Conservation (phyloP, 108 stramenopile species). For the Chaetoceros tenuissimus region DNA sequence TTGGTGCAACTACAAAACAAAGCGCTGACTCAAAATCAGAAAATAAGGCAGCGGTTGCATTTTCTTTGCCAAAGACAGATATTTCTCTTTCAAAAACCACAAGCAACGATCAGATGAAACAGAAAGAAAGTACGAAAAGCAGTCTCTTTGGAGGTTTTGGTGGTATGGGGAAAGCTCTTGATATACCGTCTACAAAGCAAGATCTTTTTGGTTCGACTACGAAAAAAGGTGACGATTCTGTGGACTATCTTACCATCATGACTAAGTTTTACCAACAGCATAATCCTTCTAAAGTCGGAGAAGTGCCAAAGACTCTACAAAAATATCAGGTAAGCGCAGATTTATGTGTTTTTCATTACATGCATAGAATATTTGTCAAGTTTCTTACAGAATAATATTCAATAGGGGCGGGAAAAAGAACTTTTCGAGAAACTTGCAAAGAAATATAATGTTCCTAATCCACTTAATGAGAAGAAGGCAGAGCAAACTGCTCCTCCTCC, state of each 20-base stretch:
- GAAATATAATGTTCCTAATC: constrained; percentile 58
- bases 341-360: constrained; percentile 1
- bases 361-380: neutral
- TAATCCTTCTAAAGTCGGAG: constrained; percentile 56
- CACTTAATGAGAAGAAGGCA: constrained; percentile 24
- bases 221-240: too few species aligned
- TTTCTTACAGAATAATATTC: constrained; percentile 3
- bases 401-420: constrained; percentile 40
- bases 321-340: constrained; percentile 59
- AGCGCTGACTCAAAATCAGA: too few species aligned
- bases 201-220: too few species aligned
- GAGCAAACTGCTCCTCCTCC: too few species aligned
- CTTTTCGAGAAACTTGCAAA: constrained; percentile 58
- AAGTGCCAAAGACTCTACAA: constrained; percentile 41
- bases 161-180: neutral
- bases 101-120: constrained; percentile 3
- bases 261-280: constrained; percentile 56
- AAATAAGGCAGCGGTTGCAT: neutral
- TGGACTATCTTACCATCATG: constrained; percentile 51
- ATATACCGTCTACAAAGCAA: too few species aligned
- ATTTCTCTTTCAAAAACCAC: too few species aligned
- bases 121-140: neutral
- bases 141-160: constrained; percentile 6
- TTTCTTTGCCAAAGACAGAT: too few species aligned
- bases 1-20: too few species aligned